phyloP scores from a whole-genome alignment of 75 land plant species.

The Cupressus sempervirens region DNA sequence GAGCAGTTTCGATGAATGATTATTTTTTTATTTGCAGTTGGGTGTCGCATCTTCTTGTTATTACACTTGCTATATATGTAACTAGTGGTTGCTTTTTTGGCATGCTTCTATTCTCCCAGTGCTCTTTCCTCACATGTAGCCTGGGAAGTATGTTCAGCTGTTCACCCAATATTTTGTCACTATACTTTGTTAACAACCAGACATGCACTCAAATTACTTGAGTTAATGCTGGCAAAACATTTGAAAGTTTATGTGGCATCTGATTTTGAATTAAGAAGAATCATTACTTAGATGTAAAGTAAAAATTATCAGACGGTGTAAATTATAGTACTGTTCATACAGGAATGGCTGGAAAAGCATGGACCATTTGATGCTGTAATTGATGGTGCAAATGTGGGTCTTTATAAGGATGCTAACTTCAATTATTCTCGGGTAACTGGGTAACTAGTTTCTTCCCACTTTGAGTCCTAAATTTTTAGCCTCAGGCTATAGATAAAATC shows the following conservation, averaged over 20 bases:
- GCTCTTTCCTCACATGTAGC: background rate
- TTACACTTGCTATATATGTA: background rate
- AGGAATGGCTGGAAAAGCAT: slow-evolving; percentile 77
- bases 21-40: background rate
- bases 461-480: background rate
- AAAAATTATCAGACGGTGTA: background rate
- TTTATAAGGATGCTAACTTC: slow-evolving; percentile 19
- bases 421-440: slow-evolving; percentile 1
- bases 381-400: slow-evolving; percentile 88
- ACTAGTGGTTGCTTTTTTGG: background rate
- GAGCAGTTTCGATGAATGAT: background rate
- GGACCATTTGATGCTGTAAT: slow-evolving; percentile 81
- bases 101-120: background rate
- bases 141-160: background rate
- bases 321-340: slow-evolving; percentile 10
- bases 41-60: background rate
- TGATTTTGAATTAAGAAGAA: background rate
- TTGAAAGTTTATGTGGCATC: background rate
- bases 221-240: background rate
- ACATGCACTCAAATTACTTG: background rate
- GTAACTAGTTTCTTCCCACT: background rate
- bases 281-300: background rate
- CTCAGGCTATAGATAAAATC: background rate
- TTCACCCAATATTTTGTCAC: background rate
- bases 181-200: background rate